phyloP scores from a whole-genome alignment of 306 rosid genomes.

The Glycyrrhiza uralensis region DNA sequence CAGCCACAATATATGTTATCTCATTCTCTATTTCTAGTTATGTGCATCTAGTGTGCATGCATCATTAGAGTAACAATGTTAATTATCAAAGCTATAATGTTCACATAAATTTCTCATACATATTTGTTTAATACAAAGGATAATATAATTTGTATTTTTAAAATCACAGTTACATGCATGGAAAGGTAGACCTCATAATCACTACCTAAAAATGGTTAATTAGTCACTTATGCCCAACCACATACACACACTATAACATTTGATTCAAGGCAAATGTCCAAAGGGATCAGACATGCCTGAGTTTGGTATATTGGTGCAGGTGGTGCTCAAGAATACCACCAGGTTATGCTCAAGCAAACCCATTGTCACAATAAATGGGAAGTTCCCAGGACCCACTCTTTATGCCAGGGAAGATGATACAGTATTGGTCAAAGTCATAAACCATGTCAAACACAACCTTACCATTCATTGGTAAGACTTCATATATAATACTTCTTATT shows the following conservation, averaged over 20 bases:
- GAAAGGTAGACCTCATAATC: not conserved
- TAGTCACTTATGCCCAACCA: constrained; percentile 10
- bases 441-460: constrained; percentile 51
- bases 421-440: constrained; percentile 58
- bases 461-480: constrained; percentile 66
- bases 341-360: constrained; percentile 64
- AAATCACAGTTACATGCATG: not conserved
- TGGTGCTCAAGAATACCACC: constrained; percentile 51
- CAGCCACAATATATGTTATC: not conserved
- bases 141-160: not conserved
- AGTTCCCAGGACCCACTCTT: constrained; percentile 82
- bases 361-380: constrained; percentile 63
- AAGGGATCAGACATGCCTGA: not conserved
- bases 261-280: not conserved
- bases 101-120: not conserved
- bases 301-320: constrained; percentile 42
- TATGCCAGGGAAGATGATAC: constrained; percentile 82
- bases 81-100: not conserved
- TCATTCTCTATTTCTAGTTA: not conserved
- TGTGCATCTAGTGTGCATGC: too few species aligned
- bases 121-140: not conserved
- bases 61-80: not conserved
- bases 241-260: not conserved
- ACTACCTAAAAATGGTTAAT: not conserved
- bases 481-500: not conserved